These are phyloP conservation scores for Fusarium temperatum DNA, from an alignment of 2,329 filamentous ascomycete genomes.

Conservation along the genomic window DNA sequence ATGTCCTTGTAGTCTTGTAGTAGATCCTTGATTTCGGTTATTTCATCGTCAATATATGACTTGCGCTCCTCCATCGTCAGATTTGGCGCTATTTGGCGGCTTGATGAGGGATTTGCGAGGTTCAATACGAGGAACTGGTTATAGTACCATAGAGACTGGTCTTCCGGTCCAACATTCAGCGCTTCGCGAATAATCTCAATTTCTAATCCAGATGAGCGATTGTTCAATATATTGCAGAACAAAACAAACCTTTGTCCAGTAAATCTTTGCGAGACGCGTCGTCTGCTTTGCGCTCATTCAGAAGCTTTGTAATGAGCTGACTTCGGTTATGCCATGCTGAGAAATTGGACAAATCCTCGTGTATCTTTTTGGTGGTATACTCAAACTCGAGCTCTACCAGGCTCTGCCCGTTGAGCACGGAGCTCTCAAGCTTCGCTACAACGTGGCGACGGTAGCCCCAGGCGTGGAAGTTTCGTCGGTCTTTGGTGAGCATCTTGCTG, in stretches of 20 bases:
- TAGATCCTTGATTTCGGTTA: slow-evolving; percentile 76
- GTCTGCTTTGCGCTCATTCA: slow-evolving; percentile 75
- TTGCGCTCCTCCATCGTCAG: slow-evolving; percentile 69
- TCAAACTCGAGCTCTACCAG: slow-evolving; percentile 84
- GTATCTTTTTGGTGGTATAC: slow-evolving; percentile 91
- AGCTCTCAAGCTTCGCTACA: slow-evolving; percentile 76
- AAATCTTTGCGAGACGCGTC: slow-evolving; percentile 71
- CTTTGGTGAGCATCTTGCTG: slow-evolving; percentile 85
- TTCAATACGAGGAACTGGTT: slow-evolving; percentile 86
- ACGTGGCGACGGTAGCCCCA: slow-evolving; percentile 91
- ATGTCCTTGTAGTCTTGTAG: slow-evolving; percentile 65
- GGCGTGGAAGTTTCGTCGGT: slow-evolving; percentile 94
- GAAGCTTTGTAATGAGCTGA: slow-evolving; percentile 79
- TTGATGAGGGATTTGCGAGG: slow-evolving; percentile 60
- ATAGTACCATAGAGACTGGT: slow-evolving; percentile 98
- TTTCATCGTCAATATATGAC: slow-evolving; percentile 73
- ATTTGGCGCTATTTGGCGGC: slow-evolving; percentile 69
- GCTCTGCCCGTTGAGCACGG: slow-evolving; percentile 61
- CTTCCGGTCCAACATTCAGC: slow-evolving; percentile 88
- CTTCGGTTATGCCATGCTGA: slow-evolving; percentile 95
- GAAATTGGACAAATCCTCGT: slow-evolving; percentile 89
- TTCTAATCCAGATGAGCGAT: slow-evolving; percentile 59
- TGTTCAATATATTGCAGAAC: not conserved
- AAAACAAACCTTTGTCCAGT: slow-evolving; percentile 70
- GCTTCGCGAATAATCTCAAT: slow-evolving; percentile 78